Evolutionary conservation across 2,329 filamentous ascomycete genomes (phyloP), one percentile per base, ranked within the genome.

Genomic region (Daldinia eschscholtzii): DNA sequence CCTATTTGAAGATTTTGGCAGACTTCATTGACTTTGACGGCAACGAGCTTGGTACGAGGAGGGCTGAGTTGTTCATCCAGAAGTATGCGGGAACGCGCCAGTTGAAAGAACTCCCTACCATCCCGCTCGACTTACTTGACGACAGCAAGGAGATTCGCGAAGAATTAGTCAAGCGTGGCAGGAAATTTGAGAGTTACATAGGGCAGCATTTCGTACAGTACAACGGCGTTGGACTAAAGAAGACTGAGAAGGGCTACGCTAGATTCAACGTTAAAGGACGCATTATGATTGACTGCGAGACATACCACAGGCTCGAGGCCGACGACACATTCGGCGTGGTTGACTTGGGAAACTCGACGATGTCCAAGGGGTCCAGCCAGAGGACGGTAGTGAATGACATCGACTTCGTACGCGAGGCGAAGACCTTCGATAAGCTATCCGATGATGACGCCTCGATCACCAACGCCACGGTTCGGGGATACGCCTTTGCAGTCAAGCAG

Each of bases 281-380:
- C 37, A 73, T 81, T 30, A 80, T 81, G 77, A 73, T 81, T 57
- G 79, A 81, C 69, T 75, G 74, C 65, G 76, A 78, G 57, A 79
- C 79, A 2, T 80, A 76, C 70, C 75, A 77, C 52, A 73, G 77
- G 13, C 59, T 76, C 56, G 73, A 76, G 23, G 66, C 76, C 6
- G 74, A 77, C 33, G 67, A 75, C 37, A 42, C 64, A 0, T 78
- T 78, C 65, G 58, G 57, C 4, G 72, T 78, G 10, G 35, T 23
- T 1, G 61, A 70, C 6, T 70, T 76, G 20, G 59, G 64, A 10
- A 50, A 65, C 12, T 59, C 64, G 2, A 61, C 61, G 6, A 73
- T 70, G 48, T 65, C 69, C 6, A 73, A 73, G 18, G 67, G 69
- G 23, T 50, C 42, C 15, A 63, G 53, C 7, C 61, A 59, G 7